phyloP scores from a whole-genome alignment of 345 rosid species.

The Isatis tinctoria region DNA sequence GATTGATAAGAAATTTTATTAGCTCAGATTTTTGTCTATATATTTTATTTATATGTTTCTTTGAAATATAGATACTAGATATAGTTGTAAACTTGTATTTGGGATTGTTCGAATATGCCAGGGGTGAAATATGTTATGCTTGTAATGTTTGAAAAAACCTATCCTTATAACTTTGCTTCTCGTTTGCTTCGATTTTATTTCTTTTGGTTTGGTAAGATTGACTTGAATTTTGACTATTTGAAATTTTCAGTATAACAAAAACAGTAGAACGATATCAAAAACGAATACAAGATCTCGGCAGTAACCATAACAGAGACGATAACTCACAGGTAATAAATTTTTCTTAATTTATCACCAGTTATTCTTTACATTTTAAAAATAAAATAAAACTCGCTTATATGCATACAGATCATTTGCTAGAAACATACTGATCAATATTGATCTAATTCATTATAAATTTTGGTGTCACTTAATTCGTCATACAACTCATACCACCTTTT shows the following conservation, averaged over 20 bases:
- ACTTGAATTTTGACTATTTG: not conserved
- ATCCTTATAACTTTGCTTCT: not conserved
- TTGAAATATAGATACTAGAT: not conserved
- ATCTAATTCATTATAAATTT: not conserved
- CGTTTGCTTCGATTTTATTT: not conserved
- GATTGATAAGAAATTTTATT: not conserved
- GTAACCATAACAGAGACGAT: conserved; percentile 30
- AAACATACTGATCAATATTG: not conserved
- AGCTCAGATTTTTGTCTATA: not conserved
- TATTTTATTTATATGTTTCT: no score
- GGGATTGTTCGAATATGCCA: not conserved
- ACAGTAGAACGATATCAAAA: conserved; percentile 75
- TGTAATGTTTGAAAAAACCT: not conserved
- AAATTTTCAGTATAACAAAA: conserved; percentile 43
- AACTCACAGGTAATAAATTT: conserved; percentile 40
- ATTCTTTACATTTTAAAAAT: not conserved
- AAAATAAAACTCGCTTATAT: not conserved
- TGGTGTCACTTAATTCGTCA: not conserved
- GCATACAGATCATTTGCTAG: not conserved
- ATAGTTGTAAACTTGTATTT: not conserved
- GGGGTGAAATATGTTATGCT: not conserved
- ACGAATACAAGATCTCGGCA: conserved; percentile 48
- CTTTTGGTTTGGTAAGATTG: not conserved
- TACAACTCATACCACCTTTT: not conserved
- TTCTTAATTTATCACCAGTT: not conserved